These are phyloP conservation scores for Fusarium ramigenum DNA, from an alignment of 2,329 filamentous ascomycete species.

Conservation along the genomic window DNA sequence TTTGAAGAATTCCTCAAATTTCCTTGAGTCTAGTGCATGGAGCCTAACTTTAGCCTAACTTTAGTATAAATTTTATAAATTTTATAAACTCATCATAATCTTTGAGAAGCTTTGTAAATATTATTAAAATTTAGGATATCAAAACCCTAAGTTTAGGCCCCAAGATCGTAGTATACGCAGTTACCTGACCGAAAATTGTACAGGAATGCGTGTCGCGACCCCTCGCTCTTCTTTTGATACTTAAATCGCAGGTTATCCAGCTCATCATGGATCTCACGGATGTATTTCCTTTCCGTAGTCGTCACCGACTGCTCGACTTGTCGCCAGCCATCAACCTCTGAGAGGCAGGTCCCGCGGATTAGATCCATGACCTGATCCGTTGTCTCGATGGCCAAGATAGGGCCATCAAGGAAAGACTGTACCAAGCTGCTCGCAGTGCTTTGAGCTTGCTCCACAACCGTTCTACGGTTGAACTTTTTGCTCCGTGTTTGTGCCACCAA, in stretches of 20 bases:
- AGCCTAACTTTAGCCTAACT: too few species aligned
- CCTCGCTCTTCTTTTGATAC: constrained; percentile 63
- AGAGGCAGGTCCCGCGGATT: constrained; percentile 77
- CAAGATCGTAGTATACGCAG: constrained; percentile 87
- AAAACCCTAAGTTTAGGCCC: constrained; percentile 15
- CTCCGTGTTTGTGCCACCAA: constrained; percentile 82
- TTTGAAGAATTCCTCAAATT: background rate
- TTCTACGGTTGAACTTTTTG: constrained; percentile 90
- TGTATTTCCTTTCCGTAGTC: constrained; percentile 81
- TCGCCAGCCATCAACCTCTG: constrained; percentile 86
- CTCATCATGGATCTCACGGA: constrained; percentile 83
- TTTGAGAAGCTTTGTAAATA: background rate
- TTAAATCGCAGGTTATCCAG: constrained; percentile 69
- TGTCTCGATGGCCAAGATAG: constrained; percentile 88
- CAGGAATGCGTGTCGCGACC: constrained; percentile 79
- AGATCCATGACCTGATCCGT: constrained; percentile 83
- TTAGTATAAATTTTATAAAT: too few species aligned
- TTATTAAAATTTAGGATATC: background rate
- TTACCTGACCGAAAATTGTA: constrained; percentile 90
- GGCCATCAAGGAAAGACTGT: constrained; percentile 76
- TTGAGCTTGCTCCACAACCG: constrained; percentile 84
- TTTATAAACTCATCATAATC: background rate
- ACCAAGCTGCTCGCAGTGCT: constrained; percentile 68
- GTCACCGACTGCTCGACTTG: constrained; percentile 80
- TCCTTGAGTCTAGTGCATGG: background rate